phyloP scores from a whole-genome alignment of 2,329 filamentous ascomycete genomes.

The Arthroderma sp. region DNA sequence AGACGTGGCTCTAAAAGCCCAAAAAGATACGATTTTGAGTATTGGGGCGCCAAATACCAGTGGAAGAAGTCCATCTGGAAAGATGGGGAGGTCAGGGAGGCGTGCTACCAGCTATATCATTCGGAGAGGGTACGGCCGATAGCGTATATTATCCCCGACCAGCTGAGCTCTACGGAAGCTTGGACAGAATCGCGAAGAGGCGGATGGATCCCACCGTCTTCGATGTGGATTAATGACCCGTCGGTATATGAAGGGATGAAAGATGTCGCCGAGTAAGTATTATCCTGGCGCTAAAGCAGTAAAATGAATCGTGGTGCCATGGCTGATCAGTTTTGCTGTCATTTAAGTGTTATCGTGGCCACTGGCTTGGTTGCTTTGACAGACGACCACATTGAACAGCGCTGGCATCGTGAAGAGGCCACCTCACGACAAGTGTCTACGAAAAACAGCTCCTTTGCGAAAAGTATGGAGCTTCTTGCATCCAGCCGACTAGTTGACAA shows the following conservation, averaged over 20 bases:
- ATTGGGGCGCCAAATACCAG: conserved; percentile 75
- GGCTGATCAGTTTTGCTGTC: conserved; percentile 1
- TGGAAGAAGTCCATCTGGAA: conserved; percentile 67
- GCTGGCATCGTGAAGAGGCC: conserved; percentile 48
- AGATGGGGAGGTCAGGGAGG: conserved; percentile 47
- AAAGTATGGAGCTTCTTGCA: conserved; percentile 49
- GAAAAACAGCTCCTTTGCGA: conserved; percentile 37
- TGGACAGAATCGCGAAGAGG: conserved; percentile 62
- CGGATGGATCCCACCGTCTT: conserved; percentile 81
- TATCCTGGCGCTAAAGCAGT: not conserved
- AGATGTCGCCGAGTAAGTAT: conserved; percentile 74
- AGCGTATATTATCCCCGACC: conserved; percentile 75
- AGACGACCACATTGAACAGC: conserved; percentile 78
- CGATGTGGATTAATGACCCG: conserved; percentile 76
- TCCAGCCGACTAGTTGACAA: conserved; percentile 51
- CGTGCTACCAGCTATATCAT: conserved; percentile 69
- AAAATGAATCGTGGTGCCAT: no score
- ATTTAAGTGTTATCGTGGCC: conserved; percentile 62
- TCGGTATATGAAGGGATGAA: conserved; percentile 54
- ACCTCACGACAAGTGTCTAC: conserved; percentile 41
- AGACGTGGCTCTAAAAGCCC: conserved; percentile 51
- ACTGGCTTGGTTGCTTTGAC: conserved; percentile 82
- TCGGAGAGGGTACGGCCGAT: conserved; percentile 51
- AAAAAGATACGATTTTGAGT: conserved; percentile 81
- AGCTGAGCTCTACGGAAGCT: conserved; percentile 56